phyloP scores from a whole-genome alignment of 345 rosid genomes.

The Crucihimalaya himalaica region DNA sequence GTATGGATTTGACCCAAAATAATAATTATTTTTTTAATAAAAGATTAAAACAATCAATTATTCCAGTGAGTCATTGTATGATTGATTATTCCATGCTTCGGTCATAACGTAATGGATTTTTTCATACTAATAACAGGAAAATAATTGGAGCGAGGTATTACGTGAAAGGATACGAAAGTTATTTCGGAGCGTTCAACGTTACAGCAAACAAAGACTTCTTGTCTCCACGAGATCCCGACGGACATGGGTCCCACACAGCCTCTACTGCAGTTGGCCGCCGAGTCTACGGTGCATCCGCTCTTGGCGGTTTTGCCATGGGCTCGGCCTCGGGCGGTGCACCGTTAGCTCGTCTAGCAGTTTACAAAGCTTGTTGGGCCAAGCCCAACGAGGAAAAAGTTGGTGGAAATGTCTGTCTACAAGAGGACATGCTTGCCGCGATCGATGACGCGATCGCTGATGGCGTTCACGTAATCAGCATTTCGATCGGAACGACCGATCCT shows the following conservation, averaged over 20 bases:
- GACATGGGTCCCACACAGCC: slow-evolving; percentile 89
- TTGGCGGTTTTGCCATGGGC: slow-evolving; percentile 72
- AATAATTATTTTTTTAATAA: too few species aligned
- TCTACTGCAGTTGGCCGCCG: slow-evolving; percentile 64
- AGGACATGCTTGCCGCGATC: slow-evolving; percentile 78
- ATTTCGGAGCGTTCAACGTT: slow-evolving; percentile 50
- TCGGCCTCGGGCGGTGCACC: slow-evolving; percentile 83
- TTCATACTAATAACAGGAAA: slow-evolving; percentile 49
- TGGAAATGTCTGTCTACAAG: slow-evolving; percentile 57
- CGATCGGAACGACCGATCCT: slow-evolving; percentile 47
- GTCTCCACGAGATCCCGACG: slow-evolving; percentile 78
- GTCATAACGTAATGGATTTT: neutral
- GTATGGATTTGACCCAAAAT: neutral
- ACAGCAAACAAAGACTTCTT: slow-evolving; percentile 54
- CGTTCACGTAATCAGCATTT: slow-evolving; percentile 69
- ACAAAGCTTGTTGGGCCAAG: slow-evolving; percentile 83
- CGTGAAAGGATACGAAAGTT: slow-evolving; percentile 52
- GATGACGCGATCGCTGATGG: slow-evolving; percentile 88
- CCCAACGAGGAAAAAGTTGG: slow-evolving; percentile 49
- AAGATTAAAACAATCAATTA: neutral
- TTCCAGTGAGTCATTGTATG: neutral
- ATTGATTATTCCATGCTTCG: neutral
- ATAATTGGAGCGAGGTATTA: slow-evolving; percentile 83
- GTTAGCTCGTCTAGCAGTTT: slow-evolving; percentile 65
- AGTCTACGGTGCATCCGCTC: slow-evolving; percentile 50